Evolutionary conservation across 1,139 yeast species (phyloP).

Genomic region (Saccharomycopsis hybrid): DNA sequence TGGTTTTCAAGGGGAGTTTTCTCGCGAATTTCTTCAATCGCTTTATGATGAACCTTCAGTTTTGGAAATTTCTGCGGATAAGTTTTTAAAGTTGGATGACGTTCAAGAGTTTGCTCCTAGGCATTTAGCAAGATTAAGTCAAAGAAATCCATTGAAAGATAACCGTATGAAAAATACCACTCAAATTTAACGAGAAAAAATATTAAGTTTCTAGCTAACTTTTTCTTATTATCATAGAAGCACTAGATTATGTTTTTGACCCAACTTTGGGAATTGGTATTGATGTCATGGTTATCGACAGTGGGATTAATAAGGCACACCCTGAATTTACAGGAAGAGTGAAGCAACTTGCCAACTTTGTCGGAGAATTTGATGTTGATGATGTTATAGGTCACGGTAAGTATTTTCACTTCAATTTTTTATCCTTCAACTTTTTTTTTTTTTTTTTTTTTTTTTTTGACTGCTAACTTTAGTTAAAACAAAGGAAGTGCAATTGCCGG

Average conservation of each 20-base stretch:
- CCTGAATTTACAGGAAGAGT: conserved; percentile 87
- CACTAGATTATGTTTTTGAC: conserved; percentile 26
- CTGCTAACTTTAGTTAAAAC: neutral
- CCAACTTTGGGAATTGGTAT: conserved; percentile 86
- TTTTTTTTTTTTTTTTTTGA: no score
- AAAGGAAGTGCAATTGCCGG: conserved; percentile 85
- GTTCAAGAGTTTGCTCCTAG: conserved; percentile 43
- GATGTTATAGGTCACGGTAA: conserved; percentile 56
- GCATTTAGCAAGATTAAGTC: conserved; percentile 60
- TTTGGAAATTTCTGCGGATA: conserved; percentile 10
- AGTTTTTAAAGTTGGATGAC: conserved; percentile 10
- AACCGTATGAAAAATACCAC: conserved; percentile 2
- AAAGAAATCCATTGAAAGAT: conserved; percentile 33
- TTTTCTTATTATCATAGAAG: neutral
- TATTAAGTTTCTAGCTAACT: neutral
- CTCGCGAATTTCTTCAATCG: neutral
- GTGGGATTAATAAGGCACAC: conserved; percentile 81
- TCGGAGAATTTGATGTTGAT: conserved; percentile 45
- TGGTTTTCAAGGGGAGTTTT: conserved; percentile 16
- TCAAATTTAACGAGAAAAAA: conserved; percentile 25
- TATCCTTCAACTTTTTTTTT: no score
- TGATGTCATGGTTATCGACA: conserved; percentile 82
- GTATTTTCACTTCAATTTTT: neutral
- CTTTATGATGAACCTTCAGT: conserved; percentile 6
- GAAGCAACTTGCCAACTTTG: conserved; percentile 49